Evolutionary conservation across 306 rosid genomes (phyloP).

Genomic region (Cercis canadensis): DNA sequence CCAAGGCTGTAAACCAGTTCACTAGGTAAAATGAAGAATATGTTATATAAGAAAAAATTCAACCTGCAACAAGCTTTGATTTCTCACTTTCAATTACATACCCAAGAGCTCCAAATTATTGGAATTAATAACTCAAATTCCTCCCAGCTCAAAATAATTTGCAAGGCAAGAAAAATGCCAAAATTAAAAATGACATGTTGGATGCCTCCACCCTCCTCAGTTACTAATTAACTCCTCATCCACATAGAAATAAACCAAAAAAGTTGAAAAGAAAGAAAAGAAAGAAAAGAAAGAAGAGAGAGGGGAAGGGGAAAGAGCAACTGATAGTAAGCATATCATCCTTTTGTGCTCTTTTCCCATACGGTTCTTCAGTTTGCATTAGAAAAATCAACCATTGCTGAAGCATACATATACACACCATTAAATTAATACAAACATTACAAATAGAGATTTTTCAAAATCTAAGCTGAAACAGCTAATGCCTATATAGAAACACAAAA

Average conservation of each 20-base stretch:
- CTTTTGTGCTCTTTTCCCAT: neutral
- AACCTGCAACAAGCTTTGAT: neutral
- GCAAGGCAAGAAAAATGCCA: too few species aligned
- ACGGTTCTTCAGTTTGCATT: neutral
- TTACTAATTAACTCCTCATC: neutral
- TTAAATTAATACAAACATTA: neutral
- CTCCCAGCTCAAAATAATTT: neutral
- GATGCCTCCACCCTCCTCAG: too few species aligned
- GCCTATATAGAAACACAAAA: neutral
- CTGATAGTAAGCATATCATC: neutral
- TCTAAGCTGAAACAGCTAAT: slow-evolving; percentile 14
- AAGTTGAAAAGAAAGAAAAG: neutral
- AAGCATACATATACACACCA: neutral
- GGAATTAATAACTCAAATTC: neutral
- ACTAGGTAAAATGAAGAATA: neutral
- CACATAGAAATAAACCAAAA: neutral
- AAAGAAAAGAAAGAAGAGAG: neutral
- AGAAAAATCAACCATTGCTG: slow-evolving; percentile 16
- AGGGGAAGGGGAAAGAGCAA: neutral
- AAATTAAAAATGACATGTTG: too few species aligned
- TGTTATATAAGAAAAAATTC: neutral
- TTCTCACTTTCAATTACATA: neutral
- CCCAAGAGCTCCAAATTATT: neutral
- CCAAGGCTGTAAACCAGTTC: neutral
- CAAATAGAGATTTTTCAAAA: neutral